These are phyloP conservation scores for Wickerhamiella alocasiicola DNA, from an alignment of 805 yeast genomes.

Conservation along the genomic window DNA sequence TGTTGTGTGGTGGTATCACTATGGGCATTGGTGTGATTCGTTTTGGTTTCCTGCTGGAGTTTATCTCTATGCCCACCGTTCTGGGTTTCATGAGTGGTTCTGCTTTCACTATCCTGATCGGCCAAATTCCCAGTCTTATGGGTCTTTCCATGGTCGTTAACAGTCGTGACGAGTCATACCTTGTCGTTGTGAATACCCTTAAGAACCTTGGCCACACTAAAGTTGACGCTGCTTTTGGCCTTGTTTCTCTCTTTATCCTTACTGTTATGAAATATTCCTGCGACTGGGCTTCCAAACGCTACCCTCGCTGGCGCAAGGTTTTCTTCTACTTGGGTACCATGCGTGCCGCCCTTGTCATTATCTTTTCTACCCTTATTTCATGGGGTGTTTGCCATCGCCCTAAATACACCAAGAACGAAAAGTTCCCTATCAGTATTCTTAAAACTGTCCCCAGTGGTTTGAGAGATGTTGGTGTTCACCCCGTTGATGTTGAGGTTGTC, in stretches of 20 bases:
- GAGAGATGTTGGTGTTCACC: constrained; percentile 60
- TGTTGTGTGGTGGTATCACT: constrained; percentile 78
- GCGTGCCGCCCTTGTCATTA: constrained; percentile 70
- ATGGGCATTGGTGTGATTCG: constrained; percentile 71
- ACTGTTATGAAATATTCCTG: constrained; percentile 58
- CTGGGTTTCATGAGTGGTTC: constrained; percentile 94
- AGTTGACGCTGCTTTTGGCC: constrained; percentile 81
- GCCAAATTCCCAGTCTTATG: constrained; percentile 80
- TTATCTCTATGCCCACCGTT: constrained; percentile 83
- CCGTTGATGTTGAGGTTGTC: constrained; percentile 46
- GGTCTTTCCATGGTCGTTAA: constrained; percentile 55
- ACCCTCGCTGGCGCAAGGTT: constrained; percentile 41
- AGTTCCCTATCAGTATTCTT: constrained; percentile 44
- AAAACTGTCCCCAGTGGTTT: constrained; percentile 79
- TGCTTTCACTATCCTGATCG: constrained; percentile 66
- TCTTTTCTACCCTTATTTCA: constrained; percentile 70
- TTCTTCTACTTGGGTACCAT: constrained; percentile 65
- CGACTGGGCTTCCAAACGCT: constrained; percentile 47
- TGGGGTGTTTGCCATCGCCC: constrained; percentile 57
- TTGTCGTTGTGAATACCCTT: constrained; percentile 56
- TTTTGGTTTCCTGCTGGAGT: constrained; percentile 77
- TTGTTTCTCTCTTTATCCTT: constrained; percentile 58
- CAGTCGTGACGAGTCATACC: constrained; percentile 59
- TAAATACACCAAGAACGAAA: constrained; percentile 29
- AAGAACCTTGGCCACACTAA: constrained; percentile 58